Evolutionary conservation across 495 filamentous ascomycete species (phyloP), one percentile per base, ranked within the genome.

Genomic region (Penicillium tannophilum): DNA sequence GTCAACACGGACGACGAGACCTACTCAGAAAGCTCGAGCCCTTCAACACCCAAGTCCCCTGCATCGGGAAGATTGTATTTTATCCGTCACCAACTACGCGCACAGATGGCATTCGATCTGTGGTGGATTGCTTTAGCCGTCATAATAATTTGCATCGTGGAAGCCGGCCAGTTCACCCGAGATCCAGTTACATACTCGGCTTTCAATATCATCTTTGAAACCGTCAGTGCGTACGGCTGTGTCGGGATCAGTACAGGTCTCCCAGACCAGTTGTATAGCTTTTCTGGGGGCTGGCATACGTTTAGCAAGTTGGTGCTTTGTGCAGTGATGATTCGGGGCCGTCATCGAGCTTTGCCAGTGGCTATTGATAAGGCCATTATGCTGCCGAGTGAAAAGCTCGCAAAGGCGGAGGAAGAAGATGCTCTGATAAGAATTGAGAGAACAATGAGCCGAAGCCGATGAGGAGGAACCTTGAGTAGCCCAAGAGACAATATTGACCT

Each of bases 131-230:
- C 87, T 0, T 70, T 91, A 3, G 90, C 90, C 6, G 77, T 88
- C 4, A 74, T 91, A 19, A 76, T 91, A 55, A 92, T 96, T 63
- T 78, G 84, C 47, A 88, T 88, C 59, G 86, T 88, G 55, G 91
- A 95, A 67, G 84, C 84, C 3, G 73, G 74, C 52, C 79, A 89
- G 58, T 91, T 88, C 70, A 78, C 82, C 11, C 64, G 70, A 24
- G 79, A 91, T 54, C 91, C 91, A 0, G 76, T 88, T 14, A 79
- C 79, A 3, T 93, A 85, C 75, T 88, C 85, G 48, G 86, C 91
- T n/a, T 95, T 95, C 73, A 94, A 93, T 63, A 82, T 95, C 56
- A 79, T 92, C 30, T 96, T 96, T 66, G 92, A 96, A 63, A 84
- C 89, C 20, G 88, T 95, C 2, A 87, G 83, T 11, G 92, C 84